phyloP scores from a whole-genome alignment of 306 rosid genomes.

The Cucumis sativus region DNA sequence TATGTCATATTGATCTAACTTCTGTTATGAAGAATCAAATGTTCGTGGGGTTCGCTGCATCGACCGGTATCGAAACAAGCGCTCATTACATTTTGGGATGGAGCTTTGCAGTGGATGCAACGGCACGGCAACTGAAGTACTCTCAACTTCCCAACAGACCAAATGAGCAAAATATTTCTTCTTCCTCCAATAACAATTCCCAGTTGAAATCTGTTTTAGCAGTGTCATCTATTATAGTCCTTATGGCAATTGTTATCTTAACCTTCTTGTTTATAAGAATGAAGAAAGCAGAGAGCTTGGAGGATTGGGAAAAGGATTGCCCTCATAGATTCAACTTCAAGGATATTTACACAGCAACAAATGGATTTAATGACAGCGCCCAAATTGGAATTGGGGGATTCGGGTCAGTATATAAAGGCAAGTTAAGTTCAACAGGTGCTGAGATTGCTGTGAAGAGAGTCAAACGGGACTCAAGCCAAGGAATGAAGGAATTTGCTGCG shows the following conservation, averaged over 20 bases:
- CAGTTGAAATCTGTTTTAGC: constrained; percentile 17
- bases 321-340: background rate
- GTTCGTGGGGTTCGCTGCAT: constrained; percentile 61
- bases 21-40: constrained; percentile 4
- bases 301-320: constrained; percentile 1
- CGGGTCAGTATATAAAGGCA: background rate
- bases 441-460: constrained; percentile 2
- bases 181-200: background rate
- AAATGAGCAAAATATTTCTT: constrained; percentile 12
- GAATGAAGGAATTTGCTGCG: background rate
- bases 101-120: background rate
- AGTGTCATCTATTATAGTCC: constrained; percentile 15
- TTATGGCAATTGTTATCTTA: constrained; percentile 14
- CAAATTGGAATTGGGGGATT: background rate
- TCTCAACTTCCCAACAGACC: constrained; percentile 31
- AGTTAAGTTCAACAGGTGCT: background rate
- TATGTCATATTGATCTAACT: background rate
- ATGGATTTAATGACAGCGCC: background rate
- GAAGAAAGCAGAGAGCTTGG: background rate
- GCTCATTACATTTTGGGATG: constrained; percentile 1
- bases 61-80: constrained; percentile 28
- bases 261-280: constrained; percentile 14
- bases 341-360: background rate
- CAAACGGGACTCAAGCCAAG: background rate
- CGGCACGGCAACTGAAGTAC: constrained; percentile 13